A percentile compares a stretch with the other conserved stretches of the same genome.
Conservation (phyloP, 257 asterid genomes). For the Penstemon davidsonii region DNA sequence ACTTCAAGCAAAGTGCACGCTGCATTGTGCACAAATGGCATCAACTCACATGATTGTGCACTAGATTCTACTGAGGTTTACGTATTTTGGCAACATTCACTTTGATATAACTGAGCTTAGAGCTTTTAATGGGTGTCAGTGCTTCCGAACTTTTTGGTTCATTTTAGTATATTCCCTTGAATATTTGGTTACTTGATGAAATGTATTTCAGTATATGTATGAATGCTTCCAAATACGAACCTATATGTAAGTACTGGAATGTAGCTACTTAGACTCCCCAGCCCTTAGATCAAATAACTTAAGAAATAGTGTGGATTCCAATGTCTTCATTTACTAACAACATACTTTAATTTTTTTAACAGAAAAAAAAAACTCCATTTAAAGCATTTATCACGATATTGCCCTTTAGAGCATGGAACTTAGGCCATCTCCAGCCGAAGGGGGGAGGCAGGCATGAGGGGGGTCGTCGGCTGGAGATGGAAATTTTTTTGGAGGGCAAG, state of each 20-base stretch:
- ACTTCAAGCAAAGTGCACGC: conserved; percentile 16
- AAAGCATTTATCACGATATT: conserved; percentile 13
- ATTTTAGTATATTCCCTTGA: background rate
- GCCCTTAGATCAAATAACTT: background rate
- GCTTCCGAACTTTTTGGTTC: background rate
- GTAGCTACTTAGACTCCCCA: background rate
- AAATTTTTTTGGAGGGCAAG: too few relatives aligned
- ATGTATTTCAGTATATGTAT: too few relatives aligned
- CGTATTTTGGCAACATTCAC: conserved; percentile 1
- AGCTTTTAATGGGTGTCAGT: background rate
- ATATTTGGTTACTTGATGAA: too few relatives aligned
- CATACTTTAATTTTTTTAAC: background rate
- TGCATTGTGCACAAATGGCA: background rate
- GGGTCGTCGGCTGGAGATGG: too few relatives aligned
- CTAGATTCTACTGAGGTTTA: background rate
- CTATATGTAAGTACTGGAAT: background rate
- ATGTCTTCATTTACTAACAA: conserved; percentile 8
- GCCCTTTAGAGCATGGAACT: conserved; percentile 27
- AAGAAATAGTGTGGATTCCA: background rate
- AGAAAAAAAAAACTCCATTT: background rate
- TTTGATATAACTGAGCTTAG: background rate
- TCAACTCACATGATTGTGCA: background rate
- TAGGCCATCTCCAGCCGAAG: too few relatives aligned
- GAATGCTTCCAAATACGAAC: background rate
- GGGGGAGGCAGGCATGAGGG: too few relatives aligned